Conservation (phyloP, 1,284 basidiomycete genomes). For the Naganishia albida region DNA sequence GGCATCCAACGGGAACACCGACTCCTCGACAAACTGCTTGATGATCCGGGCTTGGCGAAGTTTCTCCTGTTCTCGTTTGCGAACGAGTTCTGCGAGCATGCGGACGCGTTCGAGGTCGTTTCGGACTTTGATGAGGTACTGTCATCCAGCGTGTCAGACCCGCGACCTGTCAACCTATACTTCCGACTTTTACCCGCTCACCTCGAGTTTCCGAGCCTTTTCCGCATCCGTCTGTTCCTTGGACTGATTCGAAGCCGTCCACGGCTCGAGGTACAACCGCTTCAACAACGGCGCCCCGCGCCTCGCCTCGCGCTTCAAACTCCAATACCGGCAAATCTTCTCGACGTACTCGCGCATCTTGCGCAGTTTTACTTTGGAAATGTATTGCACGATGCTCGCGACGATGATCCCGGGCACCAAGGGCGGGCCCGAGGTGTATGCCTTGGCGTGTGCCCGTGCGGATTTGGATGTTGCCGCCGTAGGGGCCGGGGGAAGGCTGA, state of each 20-base stretch:
- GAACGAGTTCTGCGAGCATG: conserved; percentile 68
- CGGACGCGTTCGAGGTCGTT: conserved; percentile 76
- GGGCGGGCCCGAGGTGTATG: conserved; percentile 59
- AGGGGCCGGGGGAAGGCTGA: not conserved
- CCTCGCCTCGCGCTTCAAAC: conserved; percentile 87
- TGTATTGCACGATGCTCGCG: conserved; percentile 75
- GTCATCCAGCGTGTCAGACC: not conserved
- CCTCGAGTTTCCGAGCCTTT: conserved; percentile 79
- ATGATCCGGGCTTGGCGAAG: conserved; percentile 70
- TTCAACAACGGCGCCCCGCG: conserved; percentile 92
- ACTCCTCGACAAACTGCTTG: conserved; percentile 65
- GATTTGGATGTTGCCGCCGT: conserved; percentile 53
- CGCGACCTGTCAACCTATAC: not conserved
- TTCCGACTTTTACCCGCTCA: conserved; percentile 44
- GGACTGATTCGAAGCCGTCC: conserved; percentile 76
- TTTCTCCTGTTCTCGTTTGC: conserved; percentile 83
- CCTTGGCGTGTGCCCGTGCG: conserved; percentile 59
- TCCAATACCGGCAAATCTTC: conserved; percentile 90
- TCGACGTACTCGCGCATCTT: conserved; percentile 78
- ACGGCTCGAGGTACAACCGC: conserved; percentile 91
- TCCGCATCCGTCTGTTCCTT: conserved; percentile 78
- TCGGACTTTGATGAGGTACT: conserved; percentile 72
- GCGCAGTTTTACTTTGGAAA: conserved; percentile 68
- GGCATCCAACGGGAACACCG: conserved; percentile 69
- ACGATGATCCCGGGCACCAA: conserved; percentile 59